Percentiles rank a stretch among this genome's conserved stretches.
Conservation (phyloP, 257 asterid species). For the Prunella vulgaris region DNA sequence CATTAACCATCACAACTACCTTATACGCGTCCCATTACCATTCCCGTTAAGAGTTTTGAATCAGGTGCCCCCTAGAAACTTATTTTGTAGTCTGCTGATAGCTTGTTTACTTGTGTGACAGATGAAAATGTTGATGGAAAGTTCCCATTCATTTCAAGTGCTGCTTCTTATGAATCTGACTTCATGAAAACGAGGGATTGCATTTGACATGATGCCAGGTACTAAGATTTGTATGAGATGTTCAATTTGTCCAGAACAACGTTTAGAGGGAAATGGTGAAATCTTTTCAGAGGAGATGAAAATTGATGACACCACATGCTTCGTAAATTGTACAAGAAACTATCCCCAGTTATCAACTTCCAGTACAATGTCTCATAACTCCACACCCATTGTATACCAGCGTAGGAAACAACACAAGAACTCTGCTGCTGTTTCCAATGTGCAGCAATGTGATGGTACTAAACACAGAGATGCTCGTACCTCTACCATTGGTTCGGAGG, state of each 20-base stretch:
- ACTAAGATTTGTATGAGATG: slow-evolving; percentile 25
- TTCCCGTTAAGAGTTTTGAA: too few relatives aligned
- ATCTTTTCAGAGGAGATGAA: slow-evolving; percentile 17
- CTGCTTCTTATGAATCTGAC: slow-evolving; percentile 10
- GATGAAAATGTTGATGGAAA: slow-evolving; percentile 15
- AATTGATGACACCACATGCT: slow-evolving; percentile 22
- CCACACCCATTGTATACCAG: slow-evolving; percentile 36
- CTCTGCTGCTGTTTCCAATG: slow-evolving; percentile 25
- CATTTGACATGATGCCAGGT: slow-evolving; percentile 28
- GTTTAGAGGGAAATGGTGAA: slow-evolving; percentile 25
- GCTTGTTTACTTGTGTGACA: slow-evolving; percentile 17
- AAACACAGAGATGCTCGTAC: slow-evolving; percentile 32
- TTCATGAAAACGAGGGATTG: slow-evolving; percentile 25
- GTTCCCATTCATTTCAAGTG: slow-evolving; percentile 10
- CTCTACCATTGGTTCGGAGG: slow-evolving; percentile 44
- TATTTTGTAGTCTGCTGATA: slow-evolving; percentile 9
- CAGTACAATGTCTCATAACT: slow-evolving; percentile 36
- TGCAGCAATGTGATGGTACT: slow-evolving; percentile 22
- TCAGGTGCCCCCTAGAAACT: too few relatives aligned
- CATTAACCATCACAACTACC: too few relatives aligned
- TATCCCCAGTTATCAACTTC: slow-evolving; percentile 32
- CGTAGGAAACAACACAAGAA: slow-evolving; percentile 32
- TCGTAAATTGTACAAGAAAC: slow-evolving; percentile 24
- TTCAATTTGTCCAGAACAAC: slow-evolving; percentile 25
- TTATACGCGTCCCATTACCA: too few relatives aligned